Conservation (phyloP, 805 yeast species). For the Sungouiella thailandica region DNA sequence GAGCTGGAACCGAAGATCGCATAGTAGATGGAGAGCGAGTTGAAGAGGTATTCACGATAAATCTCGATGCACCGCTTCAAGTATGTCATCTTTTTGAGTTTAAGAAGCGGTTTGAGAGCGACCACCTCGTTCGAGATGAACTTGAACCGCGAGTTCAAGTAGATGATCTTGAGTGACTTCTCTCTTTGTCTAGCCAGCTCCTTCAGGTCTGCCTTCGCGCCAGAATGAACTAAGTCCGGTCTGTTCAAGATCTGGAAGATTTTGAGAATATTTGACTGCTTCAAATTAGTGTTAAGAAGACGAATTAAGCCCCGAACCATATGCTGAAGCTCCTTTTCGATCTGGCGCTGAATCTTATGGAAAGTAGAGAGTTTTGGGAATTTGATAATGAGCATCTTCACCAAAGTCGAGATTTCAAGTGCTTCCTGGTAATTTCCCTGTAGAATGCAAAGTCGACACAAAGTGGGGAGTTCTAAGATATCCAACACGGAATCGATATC, state of each 20-base stretch:
- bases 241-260: slow-evolving; percentile 71
- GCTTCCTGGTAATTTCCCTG: slow-evolving; percentile 89
- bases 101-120: slow-evolving; percentile 51
- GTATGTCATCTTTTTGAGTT: slow-evolving; percentile 52
- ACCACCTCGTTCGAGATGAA: slow-evolving; percentile 61
- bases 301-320: slow-evolving; percentile 71
- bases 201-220: slow-evolving; percentile 2
- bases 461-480: slow-evolving; percentile 76
- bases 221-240: slow-evolving; percentile 41
- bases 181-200: slow-evolving; percentile 8
- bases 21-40: slow-evolving; percentile 60
- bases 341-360: slow-evolving; percentile 42
- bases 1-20: slow-evolving; percentile 46
- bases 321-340: slow-evolving; percentile 50
- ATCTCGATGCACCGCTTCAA: slow-evolving; percentile 79
- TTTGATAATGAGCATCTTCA: slow-evolving; percentile 61
- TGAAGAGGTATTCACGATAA: slow-evolving; percentile 76
- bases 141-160: slow-evolving; percentile 61
- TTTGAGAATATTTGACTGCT: slow-evolving; percentile 74
- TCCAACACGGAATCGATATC: slow-evolving; percentile 72
- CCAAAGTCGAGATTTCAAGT: slow-evolving; percentile 72
- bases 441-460: slow-evolving; percentile 76
- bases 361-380: slow-evolving; percentile 60
- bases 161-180: slow-evolving; percentile 44
- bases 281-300: slow-evolving; percentile 67